These are phyloP conservation scores for Xerocomus cyaneibrunnescens DNA, from an alignment of 1,284 basidiomycete species.

Conservation along the genomic window DNA sequence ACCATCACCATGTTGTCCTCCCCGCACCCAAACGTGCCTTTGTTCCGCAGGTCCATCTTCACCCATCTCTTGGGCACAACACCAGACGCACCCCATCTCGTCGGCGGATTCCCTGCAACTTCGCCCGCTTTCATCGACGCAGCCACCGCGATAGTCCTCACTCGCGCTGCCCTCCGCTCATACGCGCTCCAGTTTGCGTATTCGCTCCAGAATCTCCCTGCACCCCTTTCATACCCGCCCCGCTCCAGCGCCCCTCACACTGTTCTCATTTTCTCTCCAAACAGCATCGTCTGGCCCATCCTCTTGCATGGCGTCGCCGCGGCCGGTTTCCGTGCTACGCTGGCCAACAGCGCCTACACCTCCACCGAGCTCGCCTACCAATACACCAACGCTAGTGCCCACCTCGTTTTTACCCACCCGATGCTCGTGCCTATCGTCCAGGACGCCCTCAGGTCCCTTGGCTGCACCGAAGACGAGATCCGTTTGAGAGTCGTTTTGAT, in stretches of 20 bases:
- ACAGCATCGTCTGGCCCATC: constrained; percentile 64
- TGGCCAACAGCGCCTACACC: constrained; percentile 48
- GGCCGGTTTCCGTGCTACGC: constrained; percentile 51
- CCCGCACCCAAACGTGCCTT: constrained; percentile 23
- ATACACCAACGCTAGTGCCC: constrained; percentile 54
- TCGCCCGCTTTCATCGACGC: constrained; percentile 69
- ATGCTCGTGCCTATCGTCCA: constrained; percentile 46
- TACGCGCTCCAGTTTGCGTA: constrained; percentile 48
- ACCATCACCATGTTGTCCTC: constrained; percentile 26
- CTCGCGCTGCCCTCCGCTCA: constrained; percentile 52
- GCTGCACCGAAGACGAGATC: constrained; percentile 42
- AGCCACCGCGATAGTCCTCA: constrained; percentile 52
- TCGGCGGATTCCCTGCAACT: constrained; percentile 44
- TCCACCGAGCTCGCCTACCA: constrained; percentile 48
- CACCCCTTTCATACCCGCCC: constrained; percentile 26
- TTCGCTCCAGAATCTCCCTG: constrained; percentile 41
- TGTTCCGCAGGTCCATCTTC: constrained; percentile 48
- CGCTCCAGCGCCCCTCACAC: constrained; percentile 39
- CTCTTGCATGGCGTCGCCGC: constrained; percentile 55
- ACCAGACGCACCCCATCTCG: constrained; percentile 28
- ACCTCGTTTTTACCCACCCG: constrained; percentile 54
- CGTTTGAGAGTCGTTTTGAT: constrained; percentile 48
- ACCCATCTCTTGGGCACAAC: constrained; percentile 47
- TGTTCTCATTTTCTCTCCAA: constrained; percentile 57
- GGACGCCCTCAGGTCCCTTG: constrained; percentile 45